A percentile compares a stretch with the other conserved stretches of the same genome.
Evolutionary conservation across 345 rosid species (phyloP).

Genomic region (Noccaea bulbosa): DNA sequence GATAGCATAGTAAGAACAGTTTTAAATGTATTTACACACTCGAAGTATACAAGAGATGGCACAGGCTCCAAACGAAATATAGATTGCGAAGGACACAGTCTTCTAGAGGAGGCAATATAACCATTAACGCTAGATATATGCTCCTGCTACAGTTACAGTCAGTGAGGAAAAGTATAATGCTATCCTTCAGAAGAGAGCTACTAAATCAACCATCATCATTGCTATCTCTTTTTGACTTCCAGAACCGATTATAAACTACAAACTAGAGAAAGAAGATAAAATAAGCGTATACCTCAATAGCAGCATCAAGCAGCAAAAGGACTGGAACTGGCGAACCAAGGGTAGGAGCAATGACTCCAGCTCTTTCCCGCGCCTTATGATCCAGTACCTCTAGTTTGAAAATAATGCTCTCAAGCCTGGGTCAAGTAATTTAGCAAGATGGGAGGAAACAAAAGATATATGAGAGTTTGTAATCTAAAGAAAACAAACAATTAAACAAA

Average conservation of each 20-base stretch:
- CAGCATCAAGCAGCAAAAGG: constrained; percentile 79
- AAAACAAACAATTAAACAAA: not conserved
- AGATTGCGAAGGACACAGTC: not conserved
- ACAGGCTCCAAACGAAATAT: not conserved
- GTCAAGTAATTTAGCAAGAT: constrained; percentile 11
- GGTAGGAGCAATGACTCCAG: constrained; percentile 79
- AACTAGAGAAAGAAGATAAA: constrained; percentile 14
- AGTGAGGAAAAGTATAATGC: constrained; percentile 8
- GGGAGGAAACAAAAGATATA: not conserved
- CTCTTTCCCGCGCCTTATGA: constrained; percentile 93
- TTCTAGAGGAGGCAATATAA: constrained; percentile 3
- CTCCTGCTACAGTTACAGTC: constrained; percentile 3
- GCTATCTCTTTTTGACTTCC: not conserved
- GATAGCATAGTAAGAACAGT: constrained; percentile 16
- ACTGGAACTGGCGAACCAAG: constrained; percentile 81
- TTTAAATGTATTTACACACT: not conserved
- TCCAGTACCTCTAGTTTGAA: constrained; percentile 93
- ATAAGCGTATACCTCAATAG: constrained; percentile 65
- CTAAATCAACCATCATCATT: not conserved
- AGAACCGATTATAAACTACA: not conserved
- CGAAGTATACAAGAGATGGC: not conserved
- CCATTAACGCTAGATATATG: not conserved
- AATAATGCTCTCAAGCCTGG: constrained; percentile 77
- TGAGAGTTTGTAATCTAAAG: not conserved
- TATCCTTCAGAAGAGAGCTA: constrained; percentile 15